Percentiles rank a stretch among this genome's conserved stretches.
These are phyloP conservation scores for Andrographis paniculata DNA, from an alignment of 305 asterid species.

Conservation along the genomic window DNA sequence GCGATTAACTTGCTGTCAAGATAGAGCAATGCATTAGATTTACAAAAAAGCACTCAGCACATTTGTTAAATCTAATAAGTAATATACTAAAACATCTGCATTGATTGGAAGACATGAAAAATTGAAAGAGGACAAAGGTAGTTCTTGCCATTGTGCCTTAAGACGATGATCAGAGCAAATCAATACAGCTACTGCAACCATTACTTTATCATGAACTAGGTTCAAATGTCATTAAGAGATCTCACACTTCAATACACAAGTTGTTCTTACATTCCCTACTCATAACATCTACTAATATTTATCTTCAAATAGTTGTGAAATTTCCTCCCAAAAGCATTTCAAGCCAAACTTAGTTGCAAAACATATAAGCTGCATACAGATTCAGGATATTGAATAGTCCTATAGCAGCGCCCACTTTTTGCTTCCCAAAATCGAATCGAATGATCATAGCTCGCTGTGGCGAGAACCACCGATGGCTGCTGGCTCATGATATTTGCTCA, in stretches of 20 bases:
- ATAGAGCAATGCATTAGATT: slow-evolving; percentile 22
- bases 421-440: slow-evolving; percentile 98
- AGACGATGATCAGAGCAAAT: background rate
- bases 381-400: slow-evolving; percentile 87
- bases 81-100: too few relatives aligned
- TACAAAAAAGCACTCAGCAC: background rate
- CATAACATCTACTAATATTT: background rate
- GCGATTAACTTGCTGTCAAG: slow-evolving; percentile 80
- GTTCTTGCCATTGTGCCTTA: background rate
- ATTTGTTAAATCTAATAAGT: too few relatives aligned
- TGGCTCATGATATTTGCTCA: slow-evolving; percentile 48
- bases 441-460: slow-evolving; percentile 97
- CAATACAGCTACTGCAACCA: too few relatives aligned
- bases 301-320: too few relatives aligned
- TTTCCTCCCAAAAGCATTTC: too few relatives aligned
- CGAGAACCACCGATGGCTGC: slow-evolving; percentile 88
- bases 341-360: background rate
- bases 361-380: slow-evolving; percentile 37
- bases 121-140: background rate
- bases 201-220: background rate
- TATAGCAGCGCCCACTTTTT: slow-evolving; percentile 71
- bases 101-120: background rate
- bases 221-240: background rate
- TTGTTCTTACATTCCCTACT: background rate
- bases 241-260: background rate